phyloP scores from a whole-genome alignment of 2,329 filamentous ascomycete genomes.

The Hypomyces rosellus region DNA sequence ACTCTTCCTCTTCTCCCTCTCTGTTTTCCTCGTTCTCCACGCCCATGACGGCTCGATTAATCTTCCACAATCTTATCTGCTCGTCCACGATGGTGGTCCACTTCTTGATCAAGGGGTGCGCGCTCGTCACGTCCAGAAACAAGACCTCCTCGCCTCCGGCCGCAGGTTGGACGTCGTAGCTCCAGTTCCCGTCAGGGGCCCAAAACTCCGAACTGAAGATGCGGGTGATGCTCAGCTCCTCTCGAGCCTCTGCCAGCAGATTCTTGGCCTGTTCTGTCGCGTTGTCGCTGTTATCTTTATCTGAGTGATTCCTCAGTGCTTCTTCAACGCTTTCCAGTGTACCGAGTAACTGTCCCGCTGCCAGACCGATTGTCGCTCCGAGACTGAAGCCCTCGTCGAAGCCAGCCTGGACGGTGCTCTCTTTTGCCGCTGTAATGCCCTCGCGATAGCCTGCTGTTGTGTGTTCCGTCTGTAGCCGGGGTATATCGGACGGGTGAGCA shows the following conservation, averaged over 20 bases:
- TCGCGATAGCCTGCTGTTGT: slow-evolving; percentile 86
- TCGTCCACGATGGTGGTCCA: slow-evolving; percentile 44
- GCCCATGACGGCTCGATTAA: slow-evolving; percentile 27
- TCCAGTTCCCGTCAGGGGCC: slow-evolving; percentile 65
- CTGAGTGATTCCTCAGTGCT: slow-evolving; percentile 33
- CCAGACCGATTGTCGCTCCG: slow-evolving; percentile 72
- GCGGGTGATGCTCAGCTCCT: slow-evolving; percentile 53
- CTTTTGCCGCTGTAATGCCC: slow-evolving; percentile 72
- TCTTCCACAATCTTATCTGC: slow-evolving; percentile 28
- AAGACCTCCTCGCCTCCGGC: slow-evolving; percentile 38
- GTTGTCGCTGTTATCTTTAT: slow-evolving; percentile 14
- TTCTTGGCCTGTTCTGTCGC: slow-evolving; percentile 10
- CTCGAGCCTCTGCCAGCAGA: slow-evolving; percentile 44
- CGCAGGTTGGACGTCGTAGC: slow-evolving; percentile 45
- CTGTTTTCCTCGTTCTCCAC: slow-evolving; percentile 14
- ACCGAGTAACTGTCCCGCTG: slow-evolving; percentile 69
- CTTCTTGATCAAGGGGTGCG: slow-evolving; percentile 60
- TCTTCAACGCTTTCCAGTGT: slow-evolving; percentile 64
- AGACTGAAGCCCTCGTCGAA: slow-evolving; percentile 89
- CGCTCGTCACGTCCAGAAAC: slow-evolving; percentile 56
- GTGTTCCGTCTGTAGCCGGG: slow-evolving; percentile 68
- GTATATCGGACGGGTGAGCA: slow-evolving; percentile 58
- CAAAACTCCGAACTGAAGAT: slow-evolving; percentile 64
- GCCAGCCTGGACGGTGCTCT: slow-evolving; percentile 69
- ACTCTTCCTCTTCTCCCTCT: slow-evolving; percentile 13